A percentile compares a stretch with the other conserved stretches of the same genome.
phyloP scores from a whole-genome alignment of 2,329 filamentous ascomycete species.

The Myriosclerotinia curreyana region DNA sequence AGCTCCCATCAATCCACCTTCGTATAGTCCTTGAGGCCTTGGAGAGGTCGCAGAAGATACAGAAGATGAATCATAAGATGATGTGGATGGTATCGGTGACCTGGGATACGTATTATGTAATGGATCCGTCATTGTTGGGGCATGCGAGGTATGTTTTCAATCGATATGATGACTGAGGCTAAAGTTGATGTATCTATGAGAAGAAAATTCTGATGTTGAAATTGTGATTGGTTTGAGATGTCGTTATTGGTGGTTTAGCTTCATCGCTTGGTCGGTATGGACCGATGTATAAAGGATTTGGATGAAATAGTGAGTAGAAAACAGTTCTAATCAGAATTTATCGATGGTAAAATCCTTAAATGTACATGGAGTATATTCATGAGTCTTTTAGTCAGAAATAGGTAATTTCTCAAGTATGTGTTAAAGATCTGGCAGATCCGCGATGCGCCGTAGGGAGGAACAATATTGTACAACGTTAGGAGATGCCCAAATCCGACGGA shows the following conservation, averaged over 20 bases:
- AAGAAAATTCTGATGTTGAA: background rate
- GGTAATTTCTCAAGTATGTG: slow-evolving; percentile 1
- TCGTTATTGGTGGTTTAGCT: slow-evolving; percentile 11
- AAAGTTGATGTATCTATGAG: background rate
- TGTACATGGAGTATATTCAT: slow-evolving; percentile 5
- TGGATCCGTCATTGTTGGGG: slow-evolving; percentile 50
- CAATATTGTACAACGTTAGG: slow-evolving; percentile 33
- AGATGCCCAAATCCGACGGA: slow-evolving; percentile 38
- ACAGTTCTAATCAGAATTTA: background rate
- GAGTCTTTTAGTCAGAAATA: background rate
- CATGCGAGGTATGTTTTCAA: slow-evolving; percentile 27
- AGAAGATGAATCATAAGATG: slow-evolving; percentile 63
- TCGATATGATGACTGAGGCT: slow-evolving; percentile 15
- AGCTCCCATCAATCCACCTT: slow-evolving; percentile 52
- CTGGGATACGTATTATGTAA: slow-evolving; percentile 58
- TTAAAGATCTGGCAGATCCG: slow-evolving; percentile 28
- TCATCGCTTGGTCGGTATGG: slow-evolving; percentile 17
- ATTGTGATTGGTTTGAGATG: background rate
- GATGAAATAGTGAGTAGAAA: background rate
- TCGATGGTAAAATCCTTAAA: slow-evolving; percentile 1
- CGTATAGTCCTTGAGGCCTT: slow-evolving; percentile 51
- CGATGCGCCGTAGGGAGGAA: slow-evolving; percentile 31
- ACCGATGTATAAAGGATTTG: slow-evolving; percentile 7
- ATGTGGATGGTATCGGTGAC: slow-evolving; percentile 59
- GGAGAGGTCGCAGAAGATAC: slow-evolving; percentile 62